phyloP scores from a whole-genome alignment of 768 basidiomycete genomes.

The Boletellus sp. region DNA sequence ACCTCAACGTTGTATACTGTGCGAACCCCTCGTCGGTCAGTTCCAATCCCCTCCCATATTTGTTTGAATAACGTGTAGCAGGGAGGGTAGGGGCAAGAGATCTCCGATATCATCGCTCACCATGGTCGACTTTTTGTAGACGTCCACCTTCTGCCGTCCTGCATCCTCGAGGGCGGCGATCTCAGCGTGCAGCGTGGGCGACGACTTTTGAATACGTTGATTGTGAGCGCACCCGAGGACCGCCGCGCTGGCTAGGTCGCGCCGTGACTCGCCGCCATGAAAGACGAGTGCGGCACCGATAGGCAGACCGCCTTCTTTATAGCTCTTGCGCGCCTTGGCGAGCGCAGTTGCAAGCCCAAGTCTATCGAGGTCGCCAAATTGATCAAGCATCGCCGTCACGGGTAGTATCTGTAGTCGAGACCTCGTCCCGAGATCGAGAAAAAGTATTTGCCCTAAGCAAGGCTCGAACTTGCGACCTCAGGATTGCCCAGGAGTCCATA shows the following conservation, averaged over 20 bases:
- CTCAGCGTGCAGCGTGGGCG: constrained; percentile 46
- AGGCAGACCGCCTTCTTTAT: constrained; percentile 55
- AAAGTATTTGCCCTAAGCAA: constrained; percentile 45
- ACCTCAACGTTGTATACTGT: constrained; percentile 41
- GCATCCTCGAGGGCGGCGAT: constrained; percentile 50
- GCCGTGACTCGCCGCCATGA: constrained; percentile 20
- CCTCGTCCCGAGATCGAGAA: not conserved
- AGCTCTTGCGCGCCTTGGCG: constrained; percentile 44
- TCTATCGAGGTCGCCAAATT: constrained; percentile 16
- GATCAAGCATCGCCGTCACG: not conserved
- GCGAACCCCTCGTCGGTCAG: not conserved
- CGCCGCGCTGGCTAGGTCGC: constrained; percentile 3
- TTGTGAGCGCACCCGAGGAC: constrained; percentile 46
- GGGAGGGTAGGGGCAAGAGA: no score
- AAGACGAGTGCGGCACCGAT: constrained; percentile 53
- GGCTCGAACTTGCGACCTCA: constrained; percentile 62
- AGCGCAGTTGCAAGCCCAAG: constrained; percentile 34
- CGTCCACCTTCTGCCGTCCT: constrained; percentile 42
- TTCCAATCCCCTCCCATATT: not conserved
- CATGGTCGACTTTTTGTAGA: constrained; percentile 49
- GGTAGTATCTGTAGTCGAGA: not conserved
- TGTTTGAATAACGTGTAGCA: no score
- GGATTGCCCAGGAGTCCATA: constrained; percentile 36
- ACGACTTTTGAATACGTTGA: constrained; percentile 41
- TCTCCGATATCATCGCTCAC: constrained; percentile 30